These are phyloP conservation scores for Hericium alpestre DNA, from an alignment of 768 basidiomycete species.

Conservation along the genomic window DNA sequence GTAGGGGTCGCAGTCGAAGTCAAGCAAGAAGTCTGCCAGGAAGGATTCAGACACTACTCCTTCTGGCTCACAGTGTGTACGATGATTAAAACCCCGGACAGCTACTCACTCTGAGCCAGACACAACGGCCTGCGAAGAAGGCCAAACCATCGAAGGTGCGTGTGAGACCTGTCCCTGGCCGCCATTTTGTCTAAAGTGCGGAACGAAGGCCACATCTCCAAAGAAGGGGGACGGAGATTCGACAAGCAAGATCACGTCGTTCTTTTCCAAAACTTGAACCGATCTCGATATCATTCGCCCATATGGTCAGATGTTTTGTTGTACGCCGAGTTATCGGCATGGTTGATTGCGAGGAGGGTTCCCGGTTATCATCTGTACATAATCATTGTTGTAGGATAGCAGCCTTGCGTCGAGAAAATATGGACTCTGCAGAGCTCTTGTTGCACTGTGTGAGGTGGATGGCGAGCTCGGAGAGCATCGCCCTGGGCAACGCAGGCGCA, in stretches of 20 bases:
- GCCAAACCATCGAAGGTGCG: background rate
- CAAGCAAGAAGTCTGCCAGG: background rate
- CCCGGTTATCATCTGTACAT: too few species aligned
- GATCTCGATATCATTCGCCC: background rate
- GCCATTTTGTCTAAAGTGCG: background rate
- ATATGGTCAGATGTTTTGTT: background rate
- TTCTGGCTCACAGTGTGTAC: background rate
- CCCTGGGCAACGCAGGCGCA: background rate
- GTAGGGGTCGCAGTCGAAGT: too few species aligned
- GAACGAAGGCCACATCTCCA: background rate
- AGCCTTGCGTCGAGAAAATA: background rate
- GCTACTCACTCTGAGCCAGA: background rate
- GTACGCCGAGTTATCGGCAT: too few species aligned
- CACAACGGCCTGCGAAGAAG: background rate
- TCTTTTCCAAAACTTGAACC: slow-evolving; percentile 7
- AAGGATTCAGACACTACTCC: background rate
- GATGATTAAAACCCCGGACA: background rate
- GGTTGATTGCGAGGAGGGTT: too few species aligned
- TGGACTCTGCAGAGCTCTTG: background rate
- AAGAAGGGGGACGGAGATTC: slow-evolving; percentile 2
- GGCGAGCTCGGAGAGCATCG: background rate
- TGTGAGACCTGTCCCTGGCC: background rate
- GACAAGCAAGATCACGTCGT: slow-evolving; percentile 13
- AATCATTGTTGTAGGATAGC: too few species aligned
- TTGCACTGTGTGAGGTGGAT: background rate